Evolutionary conservation across 2,329 filamentous ascomycete species (phyloP), one percentile per base, ranked within the genome.

Genomic region (Myriosclerotinia scirpicola): DNA sequence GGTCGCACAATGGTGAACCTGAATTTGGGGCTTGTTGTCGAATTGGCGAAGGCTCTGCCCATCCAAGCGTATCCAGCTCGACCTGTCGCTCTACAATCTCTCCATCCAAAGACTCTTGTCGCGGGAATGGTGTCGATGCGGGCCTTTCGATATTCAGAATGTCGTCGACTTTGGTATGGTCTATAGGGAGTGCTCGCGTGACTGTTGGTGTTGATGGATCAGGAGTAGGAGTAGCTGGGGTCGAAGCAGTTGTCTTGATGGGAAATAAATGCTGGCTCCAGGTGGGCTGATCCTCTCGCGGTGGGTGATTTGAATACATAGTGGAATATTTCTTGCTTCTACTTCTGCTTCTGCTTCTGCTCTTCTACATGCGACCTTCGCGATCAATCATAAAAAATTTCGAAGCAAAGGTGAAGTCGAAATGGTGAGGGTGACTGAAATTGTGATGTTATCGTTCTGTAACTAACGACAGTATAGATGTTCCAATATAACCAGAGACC

Each of bases 151-250:
- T 75, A 22, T 74, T 75, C 20, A 74, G 59, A 26, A 76, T 73
- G 40, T 67, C 69, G 46, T 71, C 38, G n/a, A 71, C 70, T 30
- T 75, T 76, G 17, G 69, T 54, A 26, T 72, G 69, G 9, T 73
- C 73, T 42, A 40, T 55, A n/a, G 71, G 50, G 38, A 71, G 68
- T 42, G 69, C 66, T 44, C 72, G 69, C 42, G 70, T 69, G 12
- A 71, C 69, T 9, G 72, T 75, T n/a, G 75, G 75, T 9, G 74
- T 76, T 8, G 75, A 75, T n/a, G 74, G 74, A 12, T 74, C 75
- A n/a, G n/a, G n/a, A n/a, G n/a, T n/a, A 15, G 75, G 72, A 42
- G 72, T 74, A 44, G 70, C 73, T 46, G 74, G 74, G 30, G 73
- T 76, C 22, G 74, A 75, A 22, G 74, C 70, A 8, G 74, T 75